These are phyloP conservation scores for Mycosphaerella sp. DNA, from an alignment of 2,329 filamentous ascomycete species.

Conservation along the genomic window DNA sequence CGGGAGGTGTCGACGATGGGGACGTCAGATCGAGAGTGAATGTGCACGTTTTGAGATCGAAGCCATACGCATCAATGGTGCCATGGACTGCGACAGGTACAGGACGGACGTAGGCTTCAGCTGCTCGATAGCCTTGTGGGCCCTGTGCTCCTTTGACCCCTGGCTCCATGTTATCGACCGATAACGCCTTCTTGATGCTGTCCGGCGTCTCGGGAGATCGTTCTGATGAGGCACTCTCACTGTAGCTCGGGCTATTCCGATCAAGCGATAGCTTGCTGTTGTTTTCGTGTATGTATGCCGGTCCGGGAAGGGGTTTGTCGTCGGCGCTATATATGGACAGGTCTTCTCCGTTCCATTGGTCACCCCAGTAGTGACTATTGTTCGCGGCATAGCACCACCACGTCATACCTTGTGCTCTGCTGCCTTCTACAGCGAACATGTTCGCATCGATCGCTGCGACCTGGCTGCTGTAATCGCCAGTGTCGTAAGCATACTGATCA, in stretches of 20 bases:
- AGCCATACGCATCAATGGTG: constrained; percentile 62
- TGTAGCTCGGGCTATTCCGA: constrained; percentile 49
- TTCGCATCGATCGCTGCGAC: constrained; percentile 92
- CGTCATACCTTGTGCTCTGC: constrained; percentile 75
- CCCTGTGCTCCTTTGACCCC: constrained; percentile 12
- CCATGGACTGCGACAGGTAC: constrained; percentile 71
- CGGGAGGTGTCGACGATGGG: constrained; percentile 52
- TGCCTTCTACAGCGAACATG: constrained; percentile 83
- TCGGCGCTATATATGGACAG: constrained; percentile 83
- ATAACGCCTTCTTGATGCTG: constrained; percentile 69
- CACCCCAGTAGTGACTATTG: constrained; percentile 84
- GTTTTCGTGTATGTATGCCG: constrained; percentile 39
- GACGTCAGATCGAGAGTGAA: constrained; percentile 68
- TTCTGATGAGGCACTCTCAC: constrained; percentile 45
- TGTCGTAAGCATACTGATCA: constrained; percentile 89
- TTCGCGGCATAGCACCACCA: constrained; percentile 78
- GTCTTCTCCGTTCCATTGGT: constrained; percentile 97
- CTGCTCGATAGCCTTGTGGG: constrained; percentile 66
- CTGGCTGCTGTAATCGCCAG: constrained; percentile 90
- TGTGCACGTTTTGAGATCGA: constrained; percentile 71
- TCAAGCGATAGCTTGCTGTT: constrained; percentile 47
- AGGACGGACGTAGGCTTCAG: constrained; percentile 87
- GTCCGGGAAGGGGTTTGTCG: constrained; percentile 56
- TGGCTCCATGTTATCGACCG: constrained; percentile 44
- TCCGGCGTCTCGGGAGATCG: constrained; percentile 60